Base-by-base conservation (phyloP, 129 eudicot genomes). In the Ambrosia trifida region DNA sequence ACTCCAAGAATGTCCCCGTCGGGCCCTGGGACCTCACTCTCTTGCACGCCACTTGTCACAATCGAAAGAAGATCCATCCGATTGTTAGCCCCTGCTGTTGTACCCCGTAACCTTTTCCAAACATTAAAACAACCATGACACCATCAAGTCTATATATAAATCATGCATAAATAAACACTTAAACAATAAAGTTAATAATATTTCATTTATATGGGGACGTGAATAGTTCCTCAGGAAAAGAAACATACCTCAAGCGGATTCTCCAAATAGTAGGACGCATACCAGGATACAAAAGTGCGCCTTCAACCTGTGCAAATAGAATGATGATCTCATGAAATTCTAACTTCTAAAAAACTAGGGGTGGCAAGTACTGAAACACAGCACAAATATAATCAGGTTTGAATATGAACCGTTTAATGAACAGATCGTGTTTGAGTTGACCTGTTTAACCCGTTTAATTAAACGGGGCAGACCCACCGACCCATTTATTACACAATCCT, bases 201-300 rank as follows among this genome's bases (percentile, higher is more conserved):
- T 62, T 18, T 8, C 3, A 4, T 35, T 35, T 31, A 28, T 47
- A 59, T 61, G 60, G 24, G 11, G 4, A 72, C 1, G 46, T 28
- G 30, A 72, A 50, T 72, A 11, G 38, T 69, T 11, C 51, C 49
- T 49, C 13, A 28, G 51, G 58, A 11, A 67, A 28, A 35, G 8
- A 41, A 65, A 66, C 38, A 59, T 89, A 90, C 99, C 97, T 90
- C 75, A 90, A 72, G 66, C 99, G 97, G 83, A 95, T 84, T 76
- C 99, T 95, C 84, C 85, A 90, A 58, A 86, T 91, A 76, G 99
- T 95, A 10, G 94, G 99, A 56, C 97, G 95, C 82, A 77, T 31
- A 43, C 99, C 99, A 59, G 99, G 97, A 79, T 95, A 95, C 79
- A 95, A 60, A 47, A 95, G 81, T 62, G 99, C 99, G 66, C 96